Conservation (phyloP, 164 flowering plant genomes). For the Tetrastigma voinierianum region DNA sequence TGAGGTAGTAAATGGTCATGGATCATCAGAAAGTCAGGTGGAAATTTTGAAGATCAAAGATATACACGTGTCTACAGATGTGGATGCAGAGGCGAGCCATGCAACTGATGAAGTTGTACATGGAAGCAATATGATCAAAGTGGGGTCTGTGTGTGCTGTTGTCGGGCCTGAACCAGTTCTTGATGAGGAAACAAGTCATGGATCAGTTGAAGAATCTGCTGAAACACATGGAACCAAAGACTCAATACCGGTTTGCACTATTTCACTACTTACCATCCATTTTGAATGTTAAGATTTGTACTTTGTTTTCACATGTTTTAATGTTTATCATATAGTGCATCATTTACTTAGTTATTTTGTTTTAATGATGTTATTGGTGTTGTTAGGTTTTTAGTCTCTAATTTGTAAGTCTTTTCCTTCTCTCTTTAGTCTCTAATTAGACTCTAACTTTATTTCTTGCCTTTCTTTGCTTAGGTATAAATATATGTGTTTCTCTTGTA, state of each 20-base stretch:
- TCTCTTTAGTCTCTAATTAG: too few species aligned
- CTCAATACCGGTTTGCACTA: constrained; percentile 18
- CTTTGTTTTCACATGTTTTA: too few species aligned
- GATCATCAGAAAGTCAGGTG: not conserved
- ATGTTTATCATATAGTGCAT: too few species aligned
- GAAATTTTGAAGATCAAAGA: not conserved
- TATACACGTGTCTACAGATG: not conserved
- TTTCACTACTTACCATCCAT: not conserved
- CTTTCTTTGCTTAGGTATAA: too few species aligned
- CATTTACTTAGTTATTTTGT: too few species aligned
- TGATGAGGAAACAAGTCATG: constrained; percentile 12
- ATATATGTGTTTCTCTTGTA: too few species aligned
- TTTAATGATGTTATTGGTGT: too few species aligned
- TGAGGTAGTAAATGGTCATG: constrained; percentile 4
- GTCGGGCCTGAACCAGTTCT: constrained; percentile 17
- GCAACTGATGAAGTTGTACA: not conserved
- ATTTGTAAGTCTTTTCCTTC: too few species aligned
- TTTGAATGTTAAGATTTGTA: too few species aligned
- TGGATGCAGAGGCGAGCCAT: not conserved
- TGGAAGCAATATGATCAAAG: constrained; percentile 1
- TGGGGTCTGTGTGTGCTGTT: constrained; percentile 1
- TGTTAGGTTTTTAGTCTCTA: too few species aligned
- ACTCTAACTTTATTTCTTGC: too few species aligned
- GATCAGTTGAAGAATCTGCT: constrained; percentile 8
- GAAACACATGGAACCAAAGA: constrained; percentile 8